Evolutionary conservation across 148 eudicot genomes (phyloP).

Genomic region (Linanthus parryae): DNA sequence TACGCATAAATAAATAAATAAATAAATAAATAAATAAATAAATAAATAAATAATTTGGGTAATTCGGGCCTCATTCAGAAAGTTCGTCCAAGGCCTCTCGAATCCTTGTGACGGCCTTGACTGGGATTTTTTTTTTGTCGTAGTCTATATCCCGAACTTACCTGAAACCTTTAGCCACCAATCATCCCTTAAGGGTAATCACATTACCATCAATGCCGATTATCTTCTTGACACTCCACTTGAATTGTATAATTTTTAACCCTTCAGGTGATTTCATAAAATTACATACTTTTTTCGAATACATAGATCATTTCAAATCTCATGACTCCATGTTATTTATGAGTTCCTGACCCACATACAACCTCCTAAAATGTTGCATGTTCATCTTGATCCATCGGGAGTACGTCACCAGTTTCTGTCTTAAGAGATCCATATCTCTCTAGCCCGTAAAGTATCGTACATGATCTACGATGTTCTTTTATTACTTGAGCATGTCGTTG

Average conservation of each 20-base stretch:
- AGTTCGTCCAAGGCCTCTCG: no score
- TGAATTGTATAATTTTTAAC: no score
- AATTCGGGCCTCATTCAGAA: neutral
- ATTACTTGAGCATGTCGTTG: neutral
- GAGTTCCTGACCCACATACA: neutral
- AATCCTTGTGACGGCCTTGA: no score
- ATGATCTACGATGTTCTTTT: neutral
- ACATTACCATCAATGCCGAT: no score
- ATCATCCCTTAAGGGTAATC: no score
- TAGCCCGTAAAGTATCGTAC: neutral
- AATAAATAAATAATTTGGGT: neutral
- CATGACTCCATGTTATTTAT: neutral
- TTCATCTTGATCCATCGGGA: neutral
- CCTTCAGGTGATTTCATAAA: no score
- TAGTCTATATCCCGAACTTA: no score
- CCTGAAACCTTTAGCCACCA: no score
- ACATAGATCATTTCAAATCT: no score
- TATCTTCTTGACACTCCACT: no score
- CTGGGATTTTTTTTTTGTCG: no score
- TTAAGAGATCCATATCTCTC: neutral
- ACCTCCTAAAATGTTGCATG: neutral
- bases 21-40: neutral
- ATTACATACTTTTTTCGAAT: no score
- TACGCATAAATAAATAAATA: neutral
- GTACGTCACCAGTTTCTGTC: neutral